These are phyloP conservation scores for Phytophthora constricta DNA, from an alignment of 352 stramenopile species.

Conservation along the genomic window DNA sequence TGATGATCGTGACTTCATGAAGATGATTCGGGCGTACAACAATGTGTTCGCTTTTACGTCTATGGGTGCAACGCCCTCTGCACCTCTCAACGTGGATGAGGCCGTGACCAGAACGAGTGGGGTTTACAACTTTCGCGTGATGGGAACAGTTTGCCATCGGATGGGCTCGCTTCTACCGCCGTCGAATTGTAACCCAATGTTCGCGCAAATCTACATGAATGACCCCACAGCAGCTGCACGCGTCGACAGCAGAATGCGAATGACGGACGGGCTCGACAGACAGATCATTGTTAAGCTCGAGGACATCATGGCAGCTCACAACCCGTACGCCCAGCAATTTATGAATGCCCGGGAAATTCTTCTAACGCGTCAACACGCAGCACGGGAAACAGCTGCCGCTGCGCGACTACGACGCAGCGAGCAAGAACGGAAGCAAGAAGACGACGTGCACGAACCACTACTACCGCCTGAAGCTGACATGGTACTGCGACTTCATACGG, in stretches of 20 bases:
- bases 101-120: slow-evolving; percentile 1
- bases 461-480: background rate
- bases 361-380: no score
- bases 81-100: background rate
- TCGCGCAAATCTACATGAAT: slow-evolving; percentile 22
- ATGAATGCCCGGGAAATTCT: background rate
- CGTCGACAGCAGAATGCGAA: background rate
- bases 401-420: background rate
- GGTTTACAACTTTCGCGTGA: slow-evolving; percentile 4
- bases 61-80: slow-evolving; percentile 2
- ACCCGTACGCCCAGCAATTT: slow-evolving; percentile 12
- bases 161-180: background rate
- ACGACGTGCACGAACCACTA: background rate
- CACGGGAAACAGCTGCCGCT: background rate
- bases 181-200: background rate
- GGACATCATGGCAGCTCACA: slow-evolving; percentile 1
- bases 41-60: slow-evolving; percentile 21
- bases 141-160: slow-evolving; percentile 1
- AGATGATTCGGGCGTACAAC: slow-evolving; percentile 17
- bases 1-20: background rate
- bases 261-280: background rate
- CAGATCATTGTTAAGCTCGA: slow-evolving; percentile 1
- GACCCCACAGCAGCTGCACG: background rate
- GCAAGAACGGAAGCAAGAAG: background rate
- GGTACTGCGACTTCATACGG: background rate